A percentile compares a stretch with the other conserved stretches of the same genome.
phyloP scores from a whole-genome alignment of 192 early-diverging fungal species.

The Umbelopsis sp. region DNA sequence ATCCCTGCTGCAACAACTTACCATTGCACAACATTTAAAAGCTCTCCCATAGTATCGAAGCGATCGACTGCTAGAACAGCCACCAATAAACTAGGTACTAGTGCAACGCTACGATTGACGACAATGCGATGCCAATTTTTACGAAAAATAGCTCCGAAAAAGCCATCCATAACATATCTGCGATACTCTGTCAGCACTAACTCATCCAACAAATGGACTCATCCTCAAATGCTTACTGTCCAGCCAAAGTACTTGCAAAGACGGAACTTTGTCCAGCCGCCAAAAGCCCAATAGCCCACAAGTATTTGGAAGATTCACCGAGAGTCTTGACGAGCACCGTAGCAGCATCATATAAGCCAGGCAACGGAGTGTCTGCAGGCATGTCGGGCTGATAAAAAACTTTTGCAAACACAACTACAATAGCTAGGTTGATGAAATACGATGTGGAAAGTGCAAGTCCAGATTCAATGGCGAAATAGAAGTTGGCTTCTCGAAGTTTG shows the following conservation, averaged over 20 bases:
- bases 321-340: slow-evolving; percentile 58
- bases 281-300: slow-evolving; percentile 86
- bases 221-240: slow-evolving; percentile 66
- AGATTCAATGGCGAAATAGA: slow-evolving; percentile 69
- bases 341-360: slow-evolving; percentile 67
- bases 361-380: slow-evolving; percentile 30
- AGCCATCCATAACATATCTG: slow-evolving; percentile 71
- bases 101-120: slow-evolving; percentile 61
- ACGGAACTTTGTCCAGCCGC: slow-evolving; percentile 84
- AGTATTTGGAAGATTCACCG: slow-evolving; percentile 62
- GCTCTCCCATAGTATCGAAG: slow-evolving; percentile 69
- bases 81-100: slow-evolving; percentile 69
- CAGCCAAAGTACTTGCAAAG: slow-evolving; percentile 90
- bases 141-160: slow-evolving; percentile 64
- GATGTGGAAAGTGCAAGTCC: slow-evolving; percentile 63
- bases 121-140: slow-evolving; percentile 67
- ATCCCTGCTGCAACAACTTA: slow-evolving; percentile 21
- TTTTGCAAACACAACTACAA: slow-evolving; percentile 69
- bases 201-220: not conserved
- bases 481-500: slow-evolving; percentile 67
- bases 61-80: slow-evolving; percentile 56
- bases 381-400: slow-evolving; percentile 41
- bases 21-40: slow-evolving; percentile 70
- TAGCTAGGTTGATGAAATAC: slow-evolving; percentile 69
- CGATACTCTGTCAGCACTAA: too few relatives aligned